Evolutionary conservation across 352 stramenopile species (phyloP).

Genomic region (Phytophthora constricta): DNA sequence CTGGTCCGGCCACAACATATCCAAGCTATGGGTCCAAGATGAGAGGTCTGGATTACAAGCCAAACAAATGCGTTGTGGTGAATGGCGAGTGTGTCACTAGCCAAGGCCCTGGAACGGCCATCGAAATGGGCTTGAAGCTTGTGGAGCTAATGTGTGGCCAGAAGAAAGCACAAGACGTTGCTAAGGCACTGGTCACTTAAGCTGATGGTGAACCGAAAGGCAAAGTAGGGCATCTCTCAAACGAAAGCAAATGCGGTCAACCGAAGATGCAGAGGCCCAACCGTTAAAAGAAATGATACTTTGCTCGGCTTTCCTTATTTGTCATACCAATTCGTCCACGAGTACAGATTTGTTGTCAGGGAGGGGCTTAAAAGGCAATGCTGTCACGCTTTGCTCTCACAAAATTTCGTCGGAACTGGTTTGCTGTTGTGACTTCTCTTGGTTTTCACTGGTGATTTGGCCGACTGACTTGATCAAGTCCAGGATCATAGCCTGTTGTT

Average conservation of each 20-base stretch:
- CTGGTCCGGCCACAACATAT: conserved; percentile 54
- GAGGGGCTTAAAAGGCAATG: too few relatives aligned
- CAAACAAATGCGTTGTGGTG: conserved; percentile 60
- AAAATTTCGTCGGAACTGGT: too few relatives aligned
- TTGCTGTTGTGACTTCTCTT: too few relatives aligned
- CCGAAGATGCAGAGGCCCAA: too few relatives aligned
- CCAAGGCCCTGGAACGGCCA: conserved; percentile 68
- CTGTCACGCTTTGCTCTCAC: too few relatives aligned
- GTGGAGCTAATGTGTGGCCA: conserved; percentile 66
- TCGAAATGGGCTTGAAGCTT: conserved; percentile 80
- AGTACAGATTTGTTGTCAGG: too few relatives aligned
- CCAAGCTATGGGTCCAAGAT: conserved; percentile 67
- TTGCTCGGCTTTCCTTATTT: too few relatives aligned
- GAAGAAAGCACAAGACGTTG: conserved; percentile 43
- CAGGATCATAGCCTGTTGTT: conserved; percentile 48
- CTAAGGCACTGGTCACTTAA: not conserved
- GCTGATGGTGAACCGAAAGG: too few relatives aligned
- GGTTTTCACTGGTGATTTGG: not conserved
- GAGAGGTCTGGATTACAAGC: conserved; percentile 38
- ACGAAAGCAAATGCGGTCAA: too few relatives aligned
- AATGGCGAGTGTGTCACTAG: conserved; percentile 73
- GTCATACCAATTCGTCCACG: too few relatives aligned
- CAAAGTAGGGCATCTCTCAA: too few relatives aligned
- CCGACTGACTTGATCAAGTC: conserved; percentile 38
- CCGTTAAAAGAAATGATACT: too few relatives aligned